Evolutionary conservation across 2,329 filamentous ascomycete species (phyloP), one percentile per base, ranked within the genome.

Genomic region (Trichoderma brevicompactum): DNA sequence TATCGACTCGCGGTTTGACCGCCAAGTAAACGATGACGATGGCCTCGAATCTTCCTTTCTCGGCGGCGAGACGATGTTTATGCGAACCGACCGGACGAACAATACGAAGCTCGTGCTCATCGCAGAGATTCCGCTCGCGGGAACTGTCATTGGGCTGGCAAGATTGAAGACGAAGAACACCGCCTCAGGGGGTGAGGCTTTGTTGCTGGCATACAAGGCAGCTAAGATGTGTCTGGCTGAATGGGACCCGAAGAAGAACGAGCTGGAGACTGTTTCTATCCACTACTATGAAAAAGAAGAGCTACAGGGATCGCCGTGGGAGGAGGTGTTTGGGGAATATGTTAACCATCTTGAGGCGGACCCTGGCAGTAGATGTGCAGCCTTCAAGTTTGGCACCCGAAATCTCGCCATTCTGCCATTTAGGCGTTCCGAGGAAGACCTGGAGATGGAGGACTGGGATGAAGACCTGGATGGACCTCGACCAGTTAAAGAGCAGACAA

Each of bases 221-320:
- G 95, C 95, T 48, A 97, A 97, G 79, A 85, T 98, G 74, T 96
- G 92, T 77, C 82, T 99, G 76, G 84, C 97, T 64, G 92, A 97
- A 80, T 99, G 95, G 95, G 92, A 98, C 75, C 88, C 92, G 8
- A 87, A 90, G 75, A 88, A 87, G 70, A 85, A 91, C 77, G 86
- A 87, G 59, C 88, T 98, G 71, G 89, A 90, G 71, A 98, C 94
- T 61, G 87, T 95, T 68, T 98, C 94, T 59, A 94, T 99, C 72
- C 95, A 99, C 80, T 98, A 94, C 82, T 99, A 98, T 79, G 95
- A 99, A 77, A 92, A 95, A 76, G 94, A 97, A 74, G 94, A 97
- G 74, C 82, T 94, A 68, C 87, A 90, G 70, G 88, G 90, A 61
- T 90, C 87, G 68, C 94, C 94, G 0, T 97, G 93, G 90, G 88